A percentile compares a stretch with the other conserved stretches of the same genome.
Conservation (phyloP, 495 filamentous ascomycete genomes). For the Amorphotheca resinae region DNA sequence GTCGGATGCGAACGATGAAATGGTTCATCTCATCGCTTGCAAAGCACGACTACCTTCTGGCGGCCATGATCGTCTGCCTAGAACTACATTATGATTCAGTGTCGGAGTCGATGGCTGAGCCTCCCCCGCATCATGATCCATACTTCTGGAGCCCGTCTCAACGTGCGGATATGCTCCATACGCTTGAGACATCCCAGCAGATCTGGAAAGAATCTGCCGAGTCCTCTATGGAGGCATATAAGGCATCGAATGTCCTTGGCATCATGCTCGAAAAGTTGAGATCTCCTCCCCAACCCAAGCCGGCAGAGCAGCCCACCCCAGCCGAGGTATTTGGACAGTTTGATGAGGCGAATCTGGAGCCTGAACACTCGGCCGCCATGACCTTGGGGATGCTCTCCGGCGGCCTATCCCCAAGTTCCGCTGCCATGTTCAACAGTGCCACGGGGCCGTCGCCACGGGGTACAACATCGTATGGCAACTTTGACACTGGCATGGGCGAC, state of each 20-base stretch:
- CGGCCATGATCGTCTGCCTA: slow-evolving; percentile 77
- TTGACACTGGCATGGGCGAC: slow-evolving; percentile 19
- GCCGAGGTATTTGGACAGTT: slow-evolving; percentile 18
- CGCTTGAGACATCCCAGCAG: slow-evolving; percentile 54
- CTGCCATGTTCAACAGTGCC: slow-evolving; percentile 14
- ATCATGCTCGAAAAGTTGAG: slow-evolving; percentile 66
- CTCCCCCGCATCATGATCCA: slow-evolving; percentile 33
- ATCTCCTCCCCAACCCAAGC: slow-evolving; percentile 11
- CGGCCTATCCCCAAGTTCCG: slow-evolving; percentile 50
- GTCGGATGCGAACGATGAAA: slow-evolving; percentile 56
- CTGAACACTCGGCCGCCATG: slow-evolving; percentile 64
- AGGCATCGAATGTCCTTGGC: slow-evolving; percentile 61
- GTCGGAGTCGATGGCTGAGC: slow-evolving; percentile 10
- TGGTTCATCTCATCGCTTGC: slow-evolving; percentile 67
- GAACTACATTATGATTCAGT: slow-evolving; percentile 47
- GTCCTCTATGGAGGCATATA: slow-evolving; percentile 77
- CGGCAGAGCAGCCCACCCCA: slow-evolving; percentile 13
- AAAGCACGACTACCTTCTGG: slow-evolving; percentile 71
- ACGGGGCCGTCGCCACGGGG: slow-evolving; percentile 16
- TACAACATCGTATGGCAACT: slow-evolving; percentile 8
- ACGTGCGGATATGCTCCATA: slow-evolving; percentile 59
- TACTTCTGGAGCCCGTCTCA: slow-evolving; percentile 62
- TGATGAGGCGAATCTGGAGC: slow-evolving; percentile 29
- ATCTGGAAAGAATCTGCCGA: slow-evolving; percentile 71
- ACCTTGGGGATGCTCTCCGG: slow-evolving; percentile 67